Evolutionary conservation across 164 flowering plant species (phyloP).

Genomic region (Saururus chinensis): DNA sequence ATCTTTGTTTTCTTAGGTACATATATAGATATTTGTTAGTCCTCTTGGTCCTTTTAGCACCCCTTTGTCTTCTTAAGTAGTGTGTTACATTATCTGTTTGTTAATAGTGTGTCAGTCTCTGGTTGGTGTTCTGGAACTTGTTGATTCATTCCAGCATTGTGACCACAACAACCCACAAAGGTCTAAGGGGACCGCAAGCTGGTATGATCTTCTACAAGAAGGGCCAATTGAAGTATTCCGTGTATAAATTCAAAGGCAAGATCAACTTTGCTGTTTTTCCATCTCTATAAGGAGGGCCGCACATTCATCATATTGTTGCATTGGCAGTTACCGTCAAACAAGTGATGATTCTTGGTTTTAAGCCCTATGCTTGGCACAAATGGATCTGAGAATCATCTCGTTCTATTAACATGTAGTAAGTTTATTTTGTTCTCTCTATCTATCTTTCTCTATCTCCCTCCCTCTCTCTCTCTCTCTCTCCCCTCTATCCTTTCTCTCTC

Average conservation of each 20-base stretch:
- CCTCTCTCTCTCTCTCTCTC: too few species aligned
- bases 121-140: conserved; percentile 57
- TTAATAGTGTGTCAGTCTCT: neutral
- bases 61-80: too few species aligned
- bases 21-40: too few species aligned
- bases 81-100: too few species aligned
- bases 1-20: too few species aligned
- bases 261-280: conserved; percentile 98
- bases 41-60: too few species aligned
- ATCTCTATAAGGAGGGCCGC: conserved; percentile 98
- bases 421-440: too few species aligned
- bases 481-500: too few species aligned
- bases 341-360: conserved; percentile 73
- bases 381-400: too few species aligned
- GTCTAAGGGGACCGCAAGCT: conserved; percentile 94
- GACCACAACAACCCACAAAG: conserved; percentile 98
- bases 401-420: too few species aligned
- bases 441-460: too few species aligned
- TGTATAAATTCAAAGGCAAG: conserved; percentile 88
- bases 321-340: conserved; percentile 96
- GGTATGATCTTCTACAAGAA: too few species aligned
- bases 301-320: conserved; percentile 98
- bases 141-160: conserved; percentile 85
- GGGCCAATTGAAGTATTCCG: conserved; percentile 99
- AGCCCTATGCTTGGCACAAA: conserved; percentile 97